A percentile compares a stretch with the other conserved stretches of the same genome.
phyloP scores from a whole-genome alignment of 2,329 filamentous ascomycete species.

The Botrytis fabae region DNA sequence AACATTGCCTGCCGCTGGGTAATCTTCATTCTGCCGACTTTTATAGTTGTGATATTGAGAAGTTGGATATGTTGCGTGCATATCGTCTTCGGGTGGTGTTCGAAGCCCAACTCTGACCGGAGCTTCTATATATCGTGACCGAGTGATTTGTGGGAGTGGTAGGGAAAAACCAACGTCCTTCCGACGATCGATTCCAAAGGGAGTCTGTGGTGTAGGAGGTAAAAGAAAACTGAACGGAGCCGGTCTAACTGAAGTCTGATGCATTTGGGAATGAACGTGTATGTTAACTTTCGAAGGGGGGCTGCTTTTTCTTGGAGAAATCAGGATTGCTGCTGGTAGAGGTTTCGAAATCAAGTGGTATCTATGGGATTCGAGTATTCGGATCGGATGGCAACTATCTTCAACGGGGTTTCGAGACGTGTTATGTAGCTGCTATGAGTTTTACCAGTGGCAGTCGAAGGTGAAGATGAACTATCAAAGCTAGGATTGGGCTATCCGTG shows the following conservation, averaged over 20 bases:
- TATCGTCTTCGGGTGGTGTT: conserved; percentile 53
- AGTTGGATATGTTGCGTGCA: conserved; percentile 54
- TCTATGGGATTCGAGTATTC: not conserved
- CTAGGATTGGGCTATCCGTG: not conserved
- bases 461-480: not conserved
- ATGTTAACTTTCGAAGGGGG: conserved; percentile 11
- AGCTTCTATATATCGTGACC: conserved; percentile 34
- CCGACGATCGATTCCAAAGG: conserved; percentile 30
- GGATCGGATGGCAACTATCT: not conserved
- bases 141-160: conserved; percentile 27
- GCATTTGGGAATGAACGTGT: conserved; percentile 34
- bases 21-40: conserved; percentile 43
- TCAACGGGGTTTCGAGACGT: not conserved
- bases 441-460: not conserved
- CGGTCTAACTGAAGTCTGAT: conserved; percentile 39
- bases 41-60: conserved; percentile 50
- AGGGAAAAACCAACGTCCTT: conserved; percentile 29
- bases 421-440: conserved; percentile 30
- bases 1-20: conserved; percentile 24
- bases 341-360: not conserved
- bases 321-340: conserved; percentile 8
- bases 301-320: not conserved
- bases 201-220: conserved; percentile 28
- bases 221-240: conserved; percentile 38
- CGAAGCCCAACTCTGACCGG: conserved; percentile 45